Percentiles rank a stretch among this genome's conserved stretches.
phyloP scores from a whole-genome alignment of 768 basidiomycete species.

The Royoungia palumana region DNA sequence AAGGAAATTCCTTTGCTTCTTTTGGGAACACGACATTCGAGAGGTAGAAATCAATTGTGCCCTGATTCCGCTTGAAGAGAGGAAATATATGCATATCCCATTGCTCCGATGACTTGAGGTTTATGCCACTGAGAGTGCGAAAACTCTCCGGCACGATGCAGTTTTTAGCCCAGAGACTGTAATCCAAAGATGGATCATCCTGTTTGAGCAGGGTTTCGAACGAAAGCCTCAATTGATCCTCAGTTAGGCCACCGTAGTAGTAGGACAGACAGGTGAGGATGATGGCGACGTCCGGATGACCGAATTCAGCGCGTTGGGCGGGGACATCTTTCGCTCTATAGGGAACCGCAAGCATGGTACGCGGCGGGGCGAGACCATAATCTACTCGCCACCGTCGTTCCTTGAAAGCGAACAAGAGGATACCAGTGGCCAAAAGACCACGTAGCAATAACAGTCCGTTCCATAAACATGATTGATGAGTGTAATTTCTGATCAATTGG shows the following conservation, averaged over 20 bases:
- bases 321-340: constrained; percentile 40
- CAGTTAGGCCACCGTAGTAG: constrained; percentile 34
- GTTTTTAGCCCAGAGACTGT: constrained; percentile 30
- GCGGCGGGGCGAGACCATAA: constrained; percentile 32
- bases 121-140: constrained; percentile 18
- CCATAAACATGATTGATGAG: constrained; percentile 12
- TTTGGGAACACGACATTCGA: constrained; percentile 38
- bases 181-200: constrained; percentile 33
- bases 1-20: constrained; percentile 35
- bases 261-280: constrained; percentile 36
- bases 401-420: constrained; percentile 29
- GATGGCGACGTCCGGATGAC: constrained; percentile 36
- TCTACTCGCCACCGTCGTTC: constrained; percentile 40
- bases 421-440: constrained; percentile 32
- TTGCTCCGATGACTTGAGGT: constrained; percentile 29
- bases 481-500: constrained; percentile 7
- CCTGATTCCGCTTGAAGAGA: constrained; percentile 26
- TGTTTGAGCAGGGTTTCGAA: constrained; percentile 29
- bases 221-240: constrained; percentile 25
- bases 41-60: constrained; percentile 36
- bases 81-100: constrained; percentile 23
- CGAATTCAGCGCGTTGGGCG: constrained; percentile 36
- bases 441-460: constrained; percentile 31
- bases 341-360: constrained; percentile 37
- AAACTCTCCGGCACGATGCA: constrained; percentile 21